Conservation (phyloP, 768 basidiomycete genomes). For the Tricholoma saponaceum region DNA sequence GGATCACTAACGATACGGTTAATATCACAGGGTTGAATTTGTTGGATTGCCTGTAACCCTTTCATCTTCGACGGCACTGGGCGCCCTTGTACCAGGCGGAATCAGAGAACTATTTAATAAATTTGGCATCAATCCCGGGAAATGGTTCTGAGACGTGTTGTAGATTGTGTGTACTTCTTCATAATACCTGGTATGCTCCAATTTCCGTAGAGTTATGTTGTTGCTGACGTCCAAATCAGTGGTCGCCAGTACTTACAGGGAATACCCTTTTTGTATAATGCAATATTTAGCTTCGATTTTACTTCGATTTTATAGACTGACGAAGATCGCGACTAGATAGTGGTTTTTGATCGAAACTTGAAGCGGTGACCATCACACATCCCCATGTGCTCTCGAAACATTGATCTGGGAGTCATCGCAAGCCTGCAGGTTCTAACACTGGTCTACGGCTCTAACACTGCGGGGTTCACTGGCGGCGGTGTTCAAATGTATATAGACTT, state of each 20-base stretch:
- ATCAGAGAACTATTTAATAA: constrained; percentile 53
- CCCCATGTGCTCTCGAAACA: too few species aligned
- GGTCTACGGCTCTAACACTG: too few species aligned
- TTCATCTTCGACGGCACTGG: constrained; percentile 38
- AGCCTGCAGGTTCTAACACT: too few species aligned
- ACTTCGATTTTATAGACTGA: too few species aligned
- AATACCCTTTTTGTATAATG: background rate
- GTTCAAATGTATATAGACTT: too few species aligned
- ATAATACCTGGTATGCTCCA: background rate
- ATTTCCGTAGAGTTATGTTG: background rate
- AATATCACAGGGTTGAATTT: constrained; percentile 37
- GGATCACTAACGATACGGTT: background rate
- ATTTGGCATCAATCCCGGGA: constrained; percentile 49
- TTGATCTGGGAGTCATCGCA: too few species aligned
- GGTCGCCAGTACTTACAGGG: background rate
- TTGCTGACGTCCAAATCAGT: background rate
- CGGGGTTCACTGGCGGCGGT: too few species aligned
- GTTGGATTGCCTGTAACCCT: constrained; percentile 44
- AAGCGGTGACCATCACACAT: too few species aligned
- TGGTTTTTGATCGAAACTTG: too few species aligned
- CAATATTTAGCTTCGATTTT: too few species aligned
- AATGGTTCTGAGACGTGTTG: constrained; percentile 45
- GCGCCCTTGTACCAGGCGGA: constrained; percentile 41
- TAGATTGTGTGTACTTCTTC: background rate
- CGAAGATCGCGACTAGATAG: too few species aligned